Base-by-base conservation (phyloP, 2,329 filamentous ascomycete genomes). In the Phaeosphaeriaceae sp. region DNA sequence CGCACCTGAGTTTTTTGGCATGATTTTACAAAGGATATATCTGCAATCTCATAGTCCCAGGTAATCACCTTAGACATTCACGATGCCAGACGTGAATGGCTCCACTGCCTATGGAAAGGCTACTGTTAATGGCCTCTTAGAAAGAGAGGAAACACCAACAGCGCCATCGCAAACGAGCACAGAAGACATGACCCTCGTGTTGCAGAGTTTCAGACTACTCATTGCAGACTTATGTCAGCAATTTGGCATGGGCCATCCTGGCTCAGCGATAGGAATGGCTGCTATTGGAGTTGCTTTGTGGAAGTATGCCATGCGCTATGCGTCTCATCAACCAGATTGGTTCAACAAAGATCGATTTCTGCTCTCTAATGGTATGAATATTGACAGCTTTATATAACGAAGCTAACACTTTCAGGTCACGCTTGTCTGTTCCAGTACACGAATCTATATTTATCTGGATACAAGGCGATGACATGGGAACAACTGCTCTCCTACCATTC, bases 211-310 rank as follows among this genome's bases (percentile, higher is more conserved):
- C 64, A 76, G 86, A 44, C 75, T 81, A 37, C 72, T 88, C 11
- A 85, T 89, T 50, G 84, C 85, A 30, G 86, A 88, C 64, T 73
- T 88, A 2, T 87, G 84, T 64, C 79, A 88, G 66, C 85, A 88
- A 56, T 88, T 87, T 67, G 81, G 81, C 50, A 84, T 85, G 42
- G 86, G 86, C 12, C 40, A 42, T 12, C 40, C 40, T n/a, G 40
- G 59, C 16, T 56, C 53, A 17, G 81, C 81, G 15, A 84, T 85
- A 66, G 82, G 83, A 30, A 85, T 86, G 74, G 83, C 82, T 17
- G 83, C 81, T 3, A 86, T 87, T 46, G 84, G 84, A 8, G 74
- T 86, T 17, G 80, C 83, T 0, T 65, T 86, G 3, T 87, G 80
- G 78, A 86, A 85, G 58, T 85, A 87, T 61, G 75, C 76, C 4